A percentile compares a stretch with the other conserved stretches of the same genome.
Conservation (phyloP, 345 rosid genomes). For the Eucalyptus tenuipes region DNA sequence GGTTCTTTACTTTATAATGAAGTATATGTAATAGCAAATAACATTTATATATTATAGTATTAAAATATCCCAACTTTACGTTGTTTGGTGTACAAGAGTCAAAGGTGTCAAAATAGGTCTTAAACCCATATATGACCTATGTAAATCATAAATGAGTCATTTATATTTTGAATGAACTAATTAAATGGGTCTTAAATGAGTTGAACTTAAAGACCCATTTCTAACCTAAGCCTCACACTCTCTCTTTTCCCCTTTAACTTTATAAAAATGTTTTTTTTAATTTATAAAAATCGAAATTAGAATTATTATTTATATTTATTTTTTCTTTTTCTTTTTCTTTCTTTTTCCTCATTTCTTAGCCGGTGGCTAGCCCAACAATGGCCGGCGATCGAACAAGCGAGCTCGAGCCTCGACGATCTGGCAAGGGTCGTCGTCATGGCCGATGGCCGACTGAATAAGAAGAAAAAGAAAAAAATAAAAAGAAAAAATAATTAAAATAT, state of each 20-base stretch:
- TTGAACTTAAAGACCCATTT: no score
- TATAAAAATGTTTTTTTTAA: no score
- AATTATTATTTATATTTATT: no score
- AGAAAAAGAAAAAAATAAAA: fast-evolving
- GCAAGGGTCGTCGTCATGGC: fast-evolving
- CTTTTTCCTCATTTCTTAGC: fast-evolving
- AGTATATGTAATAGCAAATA: neutral
- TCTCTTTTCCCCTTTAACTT: no score
- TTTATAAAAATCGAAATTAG: no score
- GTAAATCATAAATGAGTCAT: fast-evolving
- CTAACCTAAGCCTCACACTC: no score
- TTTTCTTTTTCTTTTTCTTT: no score
- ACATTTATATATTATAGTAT: neutral
- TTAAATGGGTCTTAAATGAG: fast-evolving
- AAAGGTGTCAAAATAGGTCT: no score
- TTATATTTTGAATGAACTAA: no score
- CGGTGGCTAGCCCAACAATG: fast-evolving
- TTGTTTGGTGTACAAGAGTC: fast-evolving
- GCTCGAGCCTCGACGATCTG: fast-evolving
- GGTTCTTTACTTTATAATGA: neutral
- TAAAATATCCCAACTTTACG: neutral
- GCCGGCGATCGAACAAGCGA: fast-evolving
- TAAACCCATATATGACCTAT: fast-evolving
- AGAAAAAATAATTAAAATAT: no score
- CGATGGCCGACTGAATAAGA: fast-evolving